phyloP scores from a whole-genome alignment of 1,284 basidiomycete genomes.

The Leccinum fallax region DNA sequence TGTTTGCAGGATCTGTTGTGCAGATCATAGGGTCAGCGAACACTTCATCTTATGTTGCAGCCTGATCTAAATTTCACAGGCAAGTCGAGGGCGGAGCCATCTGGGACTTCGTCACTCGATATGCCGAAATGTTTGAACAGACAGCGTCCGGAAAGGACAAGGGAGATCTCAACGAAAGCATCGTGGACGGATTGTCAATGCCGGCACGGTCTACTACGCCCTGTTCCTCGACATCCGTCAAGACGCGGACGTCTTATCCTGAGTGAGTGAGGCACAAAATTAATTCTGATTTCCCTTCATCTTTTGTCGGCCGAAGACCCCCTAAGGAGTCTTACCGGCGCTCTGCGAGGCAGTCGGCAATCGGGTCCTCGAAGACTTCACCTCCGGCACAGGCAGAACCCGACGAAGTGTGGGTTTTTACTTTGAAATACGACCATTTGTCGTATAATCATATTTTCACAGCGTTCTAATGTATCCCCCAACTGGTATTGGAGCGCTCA shows the following conservation, averaged over 20 bases:
- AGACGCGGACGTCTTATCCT: constrained; percentile 7
- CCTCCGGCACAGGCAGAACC: constrained; percentile 45
- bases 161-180: not conserved
- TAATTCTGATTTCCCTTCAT: not conserved
- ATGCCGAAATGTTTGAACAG: constrained; percentile 25
- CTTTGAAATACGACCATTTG: not conserved
- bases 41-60: not conserved
- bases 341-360: constrained; percentile 32
- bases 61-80: constrained; percentile 12
- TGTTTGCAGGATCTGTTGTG: not conserved
- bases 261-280: constrained; percentile 22
- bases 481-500: constrained; percentile 69
- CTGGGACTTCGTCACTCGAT: constrained; percentile 14
- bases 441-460: constrained; percentile 2
- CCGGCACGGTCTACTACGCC: constrained; percentile 19
- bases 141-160: constrained; percentile 5
- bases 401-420: constrained; percentile 60
- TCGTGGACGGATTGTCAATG: not conserved
- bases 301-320: constrained; percentile 13
- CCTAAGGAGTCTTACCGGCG: constrained; percentile 30
- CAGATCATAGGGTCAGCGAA: constrained; percentile 21
- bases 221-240: constrained; percentile 23
- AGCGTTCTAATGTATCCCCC: constrained; percentile 81
- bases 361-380: constrained; percentile 14
- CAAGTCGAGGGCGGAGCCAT: constrained; percentile 17